Base-by-base conservation (phyloP, 805 yeast genomes). In the Metschnikowia gelsemii region DNA sequence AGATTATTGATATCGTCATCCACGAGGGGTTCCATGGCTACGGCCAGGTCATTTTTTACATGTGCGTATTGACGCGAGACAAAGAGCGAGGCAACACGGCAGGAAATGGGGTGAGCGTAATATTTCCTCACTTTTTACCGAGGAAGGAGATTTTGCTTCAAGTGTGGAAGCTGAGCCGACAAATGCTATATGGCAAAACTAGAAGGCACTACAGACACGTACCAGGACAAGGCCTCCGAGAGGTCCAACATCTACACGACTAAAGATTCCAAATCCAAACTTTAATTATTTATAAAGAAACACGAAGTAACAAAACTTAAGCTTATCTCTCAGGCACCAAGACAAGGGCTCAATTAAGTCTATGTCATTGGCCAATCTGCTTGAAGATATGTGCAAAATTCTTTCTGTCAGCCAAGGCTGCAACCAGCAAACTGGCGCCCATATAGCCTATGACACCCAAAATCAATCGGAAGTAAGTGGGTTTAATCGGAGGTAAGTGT, bases 21-120 rank as follows among this genome's bases (percentile, higher is more conserved):
- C 84, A 84, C 56, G 95, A 87, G 59, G 90, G 86, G 0, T 85
- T 87, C 56, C 70, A 70, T 40, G 83, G 83, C 5, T 75, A 79
- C 47, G 81, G 80, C 47, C 72, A 70, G 47, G 87, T 84, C 8
- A 66, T 82, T 2, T 82, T 73, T 57, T 82, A 84, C 54, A 62
- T 86, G 57, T 78, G 82, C 30, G 65, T 84, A 4, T 63, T 84
- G 25, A 73, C 80, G 13, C 71, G 71, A 38, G 58, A 54, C 20
- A 42, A 43, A 38, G 50, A 46, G 11, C 35, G 23, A 16, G 47
- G 51, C 7, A 40, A 38, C 23, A 24, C 30, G 3, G 51, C 46
- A 14, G 54, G 55, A 8, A 54, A 55, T 29, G 47, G 53, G 22
- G 56, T 58, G 21, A 63, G 62, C 27, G 64, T 72, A 11, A 68